Evolutionary conservation across 2,329 filamentous ascomycete species (phyloP).

Genomic region (Sporothrix schenckii): DNA sequence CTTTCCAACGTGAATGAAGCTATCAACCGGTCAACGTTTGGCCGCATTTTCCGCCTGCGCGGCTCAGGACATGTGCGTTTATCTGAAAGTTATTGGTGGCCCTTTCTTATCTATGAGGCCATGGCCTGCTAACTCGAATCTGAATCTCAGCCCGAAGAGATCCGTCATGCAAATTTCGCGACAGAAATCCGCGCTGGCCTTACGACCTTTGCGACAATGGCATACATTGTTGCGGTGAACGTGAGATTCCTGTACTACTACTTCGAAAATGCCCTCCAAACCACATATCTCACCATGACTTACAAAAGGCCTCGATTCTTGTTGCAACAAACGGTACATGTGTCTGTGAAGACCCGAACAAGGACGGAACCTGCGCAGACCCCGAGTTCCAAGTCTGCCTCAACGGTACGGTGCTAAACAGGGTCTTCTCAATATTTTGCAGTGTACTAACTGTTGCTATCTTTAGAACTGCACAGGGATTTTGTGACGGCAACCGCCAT

Average conservation of each 20-base stretch:
- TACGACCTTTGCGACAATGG: conserved; percentile 80
- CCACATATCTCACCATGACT: neutral
- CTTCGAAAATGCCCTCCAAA: neutral
- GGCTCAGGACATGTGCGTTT: conserved; percentile 68
- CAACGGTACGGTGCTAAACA: conserved; percentile 7
- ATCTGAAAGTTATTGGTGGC: neutral
- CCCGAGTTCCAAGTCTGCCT: conserved; percentile 26
- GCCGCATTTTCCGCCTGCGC: conserved; percentile 66
- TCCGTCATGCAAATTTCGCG: conserved; percentile 70
- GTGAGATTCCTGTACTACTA: conserved; percentile 44
- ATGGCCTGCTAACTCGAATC: neutral
- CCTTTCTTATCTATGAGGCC: neutral
- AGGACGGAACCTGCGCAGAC: conserved; percentile 41
- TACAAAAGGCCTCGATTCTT: conserved; percentile 66
- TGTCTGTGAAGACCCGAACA: conserved; percentile 52
- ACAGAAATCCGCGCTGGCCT: conserved; percentile 78
- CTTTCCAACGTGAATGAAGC: conserved; percentile 49
- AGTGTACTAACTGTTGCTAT: neutral
- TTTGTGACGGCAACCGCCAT: conserved; percentile 83
- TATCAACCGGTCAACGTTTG: conserved; percentile 52
- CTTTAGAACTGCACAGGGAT: conserved; percentile 67
- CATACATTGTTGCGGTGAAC: conserved; percentile 79
- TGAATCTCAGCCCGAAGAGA: conserved; percentile 56
- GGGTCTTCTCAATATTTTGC: neutral
- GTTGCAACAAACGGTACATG: conserved; percentile 78